Conservation (phyloP, 176 grass and related monocot genomes). For the Carex littledalei region DNA sequence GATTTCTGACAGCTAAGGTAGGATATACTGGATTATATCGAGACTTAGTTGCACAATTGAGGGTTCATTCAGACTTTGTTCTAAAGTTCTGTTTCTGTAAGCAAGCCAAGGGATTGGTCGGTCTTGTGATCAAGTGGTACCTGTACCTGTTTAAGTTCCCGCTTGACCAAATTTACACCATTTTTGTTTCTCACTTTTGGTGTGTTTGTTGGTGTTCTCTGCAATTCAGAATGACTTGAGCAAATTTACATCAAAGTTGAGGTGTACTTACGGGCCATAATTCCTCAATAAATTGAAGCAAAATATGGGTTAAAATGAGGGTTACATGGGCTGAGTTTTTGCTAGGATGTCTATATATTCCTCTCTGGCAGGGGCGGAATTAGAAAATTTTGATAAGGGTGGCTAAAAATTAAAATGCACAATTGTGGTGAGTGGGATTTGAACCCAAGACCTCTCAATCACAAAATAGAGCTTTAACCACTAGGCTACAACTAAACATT, state of each 20-base stretch:
- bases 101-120: background rate
- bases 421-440: too few relatives aligned
- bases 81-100: background rate
- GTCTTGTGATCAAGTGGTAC: background rate
- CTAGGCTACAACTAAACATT: too few relatives aligned
- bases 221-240: background rate
- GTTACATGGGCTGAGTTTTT: background rate
- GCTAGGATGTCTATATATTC: background rate
- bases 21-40: background rate
- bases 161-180: background rate
- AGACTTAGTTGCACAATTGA: background rate
- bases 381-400: too few relatives aligned
- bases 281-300: background rate
- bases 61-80: background rate
- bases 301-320: background rate
- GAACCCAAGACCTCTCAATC: too few relatives aligned
- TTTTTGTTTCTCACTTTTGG: background rate
- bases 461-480: too few relatives aligned
- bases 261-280: background rate
- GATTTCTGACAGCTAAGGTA: background rate
- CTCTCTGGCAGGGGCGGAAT: too few relatives aligned
- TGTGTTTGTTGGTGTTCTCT: background rate
- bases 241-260: background rate
- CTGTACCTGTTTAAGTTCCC: background rate
- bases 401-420: too few relatives aligned